Percentiles rank a stretch among this genome's conserved stretches.
Conservation (phyloP, 129 eudicot species). For the Helianthus annuus region HanXRQr2.0-SUNRISE NC_035435.2:147420496-147420995, state of each 20-base stretch:
- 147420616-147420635: neutral
- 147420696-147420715: constrained; percentile 84
- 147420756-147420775: constrained; percentile 58
- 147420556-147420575: no score
- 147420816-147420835: constrained; percentile 86
- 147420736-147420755: constrained; percentile 89
- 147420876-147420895: constrained; percentile 62
- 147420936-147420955: no score
- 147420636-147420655: constrained; percentile 21
- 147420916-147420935: no score
- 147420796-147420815: constrained; percentile 76
- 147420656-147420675: constrained; percentile 96
- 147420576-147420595: no score
- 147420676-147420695: constrained; percentile 86
- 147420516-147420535: constrained; percentile 86
- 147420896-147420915: no score
- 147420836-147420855: constrained; percentile 80
- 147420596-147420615: no score
- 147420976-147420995: no score
- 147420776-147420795: constrained; percentile 90
- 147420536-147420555: constrained; percentile 37
- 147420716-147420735: constrained; percentile 73
- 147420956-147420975: no score
- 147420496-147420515: constrained; percentile 77
- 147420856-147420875: constrained; percentile 92